Conservation (phyloP, 1,284 basidiomycete species). For the Malassezia obtusa region DNA sequence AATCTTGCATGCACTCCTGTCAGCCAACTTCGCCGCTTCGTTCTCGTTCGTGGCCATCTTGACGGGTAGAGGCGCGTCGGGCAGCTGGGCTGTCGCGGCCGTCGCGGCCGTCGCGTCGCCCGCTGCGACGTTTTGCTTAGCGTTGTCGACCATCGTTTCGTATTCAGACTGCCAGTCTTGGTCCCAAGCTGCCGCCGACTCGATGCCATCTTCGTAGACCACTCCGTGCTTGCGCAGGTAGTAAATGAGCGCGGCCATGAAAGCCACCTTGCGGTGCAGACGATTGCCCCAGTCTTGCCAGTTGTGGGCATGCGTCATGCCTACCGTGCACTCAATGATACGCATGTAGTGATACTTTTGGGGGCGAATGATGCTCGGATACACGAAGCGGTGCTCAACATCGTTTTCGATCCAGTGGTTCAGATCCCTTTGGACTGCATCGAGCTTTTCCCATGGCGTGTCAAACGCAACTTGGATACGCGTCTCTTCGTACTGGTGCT, state of each 20-base stretch:
- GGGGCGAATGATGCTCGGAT: slow-evolving; percentile 35
- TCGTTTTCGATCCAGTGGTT: slow-evolving; percentile 45
- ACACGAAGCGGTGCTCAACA: slow-evolving; percentile 39
- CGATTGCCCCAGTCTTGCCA: slow-evolving; percentile 45
- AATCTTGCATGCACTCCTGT: neutral
- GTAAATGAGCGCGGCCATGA: slow-evolving; percentile 39
- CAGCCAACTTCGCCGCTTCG: neutral
- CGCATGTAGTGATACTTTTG: slow-evolving; percentile 41
- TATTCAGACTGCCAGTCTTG: neutral
- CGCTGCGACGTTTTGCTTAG: neutral
- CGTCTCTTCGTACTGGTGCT: slow-evolving; percentile 40
- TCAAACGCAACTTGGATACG: slow-evolving; percentile 37
- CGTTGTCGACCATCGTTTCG: neutral
- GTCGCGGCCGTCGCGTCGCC: neutral
- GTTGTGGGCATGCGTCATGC: slow-evolving; percentile 43
- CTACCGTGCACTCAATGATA: slow-evolving; percentile 35
- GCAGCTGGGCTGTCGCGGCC: neutral
- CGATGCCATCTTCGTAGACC: slow-evolving; percentile 19
- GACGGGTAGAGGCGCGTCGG: neutral
- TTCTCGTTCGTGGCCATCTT: neutral
- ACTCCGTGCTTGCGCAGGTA: slow-evolving; percentile 44
- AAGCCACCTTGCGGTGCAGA: slow-evolving; percentile 36
- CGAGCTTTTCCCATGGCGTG: slow-evolving; percentile 38
- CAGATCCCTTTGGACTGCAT: slow-evolving; percentile 40
- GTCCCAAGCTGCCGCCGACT: neutral